Evolutionary conservation across 495 filamentous ascomycete species (phyloP).

Genomic region (Haplographium delicatum): DNA sequence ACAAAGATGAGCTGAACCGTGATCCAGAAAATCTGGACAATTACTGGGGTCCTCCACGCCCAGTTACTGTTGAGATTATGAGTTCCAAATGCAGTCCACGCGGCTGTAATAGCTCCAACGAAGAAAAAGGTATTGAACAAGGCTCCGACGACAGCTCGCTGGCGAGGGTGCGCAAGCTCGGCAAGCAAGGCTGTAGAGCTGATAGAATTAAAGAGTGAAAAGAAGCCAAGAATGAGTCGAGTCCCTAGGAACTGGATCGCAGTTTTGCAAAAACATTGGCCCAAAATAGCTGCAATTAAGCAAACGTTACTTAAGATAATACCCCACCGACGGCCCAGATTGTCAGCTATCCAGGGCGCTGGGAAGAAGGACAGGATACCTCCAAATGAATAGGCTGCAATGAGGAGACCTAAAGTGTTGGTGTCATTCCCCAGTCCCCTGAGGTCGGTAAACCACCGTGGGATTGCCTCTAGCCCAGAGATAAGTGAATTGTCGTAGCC

Average conservation of each 20-base stretch:
- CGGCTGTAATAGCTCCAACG: constrained; percentile 29
- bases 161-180: constrained; percentile 62
- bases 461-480: background rate
- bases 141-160: constrained; percentile 59
- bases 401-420: background rate
- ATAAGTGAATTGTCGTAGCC: background rate
- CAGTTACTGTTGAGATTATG: constrained; percentile 9
- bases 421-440: background rate
- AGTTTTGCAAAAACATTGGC: background rate
- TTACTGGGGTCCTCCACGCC: constrained; percentile 22
- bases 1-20: constrained; percentile 14
- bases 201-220: constrained; percentile 59
- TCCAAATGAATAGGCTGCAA: background rate
- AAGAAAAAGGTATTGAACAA: constrained; percentile 65
- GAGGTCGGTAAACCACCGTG: background rate
- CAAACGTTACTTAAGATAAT: background rate
- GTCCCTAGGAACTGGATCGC: constrained; percentile 17
- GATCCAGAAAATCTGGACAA: constrained; percentile 18
- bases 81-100: constrained; percentile 19
- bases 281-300: background rate
- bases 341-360: background rate
- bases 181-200: constrained; percentile 59
- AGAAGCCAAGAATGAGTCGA: constrained; percentile 60
- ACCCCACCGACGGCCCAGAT: background rate
- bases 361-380: background rate